Evolutionary conservation across 495 filamentous ascomycete species (phyloP).

Genomic region (Xylaria bambusicola): DNA sequence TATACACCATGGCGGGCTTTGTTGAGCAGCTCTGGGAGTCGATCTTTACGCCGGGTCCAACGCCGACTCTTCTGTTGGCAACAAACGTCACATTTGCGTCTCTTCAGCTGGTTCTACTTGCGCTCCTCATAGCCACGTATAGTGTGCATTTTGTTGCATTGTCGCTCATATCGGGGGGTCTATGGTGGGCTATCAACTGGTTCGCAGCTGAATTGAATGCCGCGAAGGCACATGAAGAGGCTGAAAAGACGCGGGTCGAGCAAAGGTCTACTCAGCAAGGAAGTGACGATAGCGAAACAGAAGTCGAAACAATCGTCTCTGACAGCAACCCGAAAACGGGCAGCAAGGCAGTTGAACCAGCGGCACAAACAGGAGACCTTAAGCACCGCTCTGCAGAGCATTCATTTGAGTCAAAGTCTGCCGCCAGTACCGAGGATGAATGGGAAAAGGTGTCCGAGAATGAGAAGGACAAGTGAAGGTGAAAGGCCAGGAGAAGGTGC

Average conservation of each 20-base stretch:
- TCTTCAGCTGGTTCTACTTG: conserved; percentile 75
- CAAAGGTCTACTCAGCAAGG: conserved; percentile 29
- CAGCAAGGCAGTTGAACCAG: conserved; percentile 41
- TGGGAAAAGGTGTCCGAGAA: conserved; percentile 62
- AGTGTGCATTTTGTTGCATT: conserved; percentile 87
- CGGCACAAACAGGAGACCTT: conserved; percentile 40
- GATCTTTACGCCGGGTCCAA: conserved; percentile 89
- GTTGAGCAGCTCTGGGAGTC: conserved; percentile 81
- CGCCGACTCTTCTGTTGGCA: conserved; percentile 81
- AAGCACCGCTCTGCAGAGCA: conserved; percentile 39
- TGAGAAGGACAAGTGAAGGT: conserved; percentile 49
- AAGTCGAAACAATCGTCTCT: conserved; percentile 48
- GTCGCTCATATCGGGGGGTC: conserved; percentile 71
- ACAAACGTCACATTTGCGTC: conserved; percentile 87
- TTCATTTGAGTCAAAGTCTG: conserved; percentile 40
- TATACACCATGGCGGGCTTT: conserved; percentile 72
- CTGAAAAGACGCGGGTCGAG: conserved; percentile 54
- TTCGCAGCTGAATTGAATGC: conserved; percentile 78
- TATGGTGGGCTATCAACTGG: conserved; percentile 97
- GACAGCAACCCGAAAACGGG: conserved; percentile 30
- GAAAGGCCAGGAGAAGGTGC: conserved; percentile 40
- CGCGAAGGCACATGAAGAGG: conserved; percentile 64
- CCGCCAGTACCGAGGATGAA: conserved; percentile 59
- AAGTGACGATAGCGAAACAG: conserved; percentile 51
- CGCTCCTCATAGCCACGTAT: conserved; percentile 76